phyloP scores from a whole-genome alignment of 306 rosid genomes.

The Acacia confusa region DNA sequence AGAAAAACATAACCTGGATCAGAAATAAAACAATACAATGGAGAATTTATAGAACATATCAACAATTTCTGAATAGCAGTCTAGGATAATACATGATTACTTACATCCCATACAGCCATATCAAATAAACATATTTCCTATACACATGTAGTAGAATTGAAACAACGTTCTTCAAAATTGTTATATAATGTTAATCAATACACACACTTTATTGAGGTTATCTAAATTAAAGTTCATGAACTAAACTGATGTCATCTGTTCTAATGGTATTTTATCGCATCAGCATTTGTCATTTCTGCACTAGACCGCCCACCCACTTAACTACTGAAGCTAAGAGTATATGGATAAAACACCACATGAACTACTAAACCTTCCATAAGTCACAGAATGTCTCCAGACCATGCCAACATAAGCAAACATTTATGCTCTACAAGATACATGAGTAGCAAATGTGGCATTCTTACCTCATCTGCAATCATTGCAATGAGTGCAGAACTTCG shows the following conservation, averaged over 20 bases:
- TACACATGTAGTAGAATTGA: background rate
- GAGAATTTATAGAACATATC: background rate
- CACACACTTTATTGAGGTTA: background rate
- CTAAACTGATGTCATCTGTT: background rate
- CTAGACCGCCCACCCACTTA: background rate
- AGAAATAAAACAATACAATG: background rate
- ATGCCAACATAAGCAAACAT: background rate
- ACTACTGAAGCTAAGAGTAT: background rate
- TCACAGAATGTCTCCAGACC: slow-evolving; percentile 6
- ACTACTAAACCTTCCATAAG: slow-evolving; percentile 6
- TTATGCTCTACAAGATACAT: background rate
- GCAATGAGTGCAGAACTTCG: slow-evolving; percentile 67
- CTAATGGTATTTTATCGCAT: background rate
- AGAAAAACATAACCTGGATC: background rate
- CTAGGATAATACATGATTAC: background rate
- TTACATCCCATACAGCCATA: background rate
- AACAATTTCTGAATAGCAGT: background rate
- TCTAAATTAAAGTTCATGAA: slow-evolving; percentile 12
- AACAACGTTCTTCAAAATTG: background rate
- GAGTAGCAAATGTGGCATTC: background rate
- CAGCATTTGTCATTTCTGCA: background rate
- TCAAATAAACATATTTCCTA: background rate
- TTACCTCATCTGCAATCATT: slow-evolving; percentile 92
- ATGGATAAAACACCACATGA: background rate
- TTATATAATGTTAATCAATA: background rate